Conservation (phyloP, 192 early-diverging fungal species). For the Anaeromyces robustus region DNA sequence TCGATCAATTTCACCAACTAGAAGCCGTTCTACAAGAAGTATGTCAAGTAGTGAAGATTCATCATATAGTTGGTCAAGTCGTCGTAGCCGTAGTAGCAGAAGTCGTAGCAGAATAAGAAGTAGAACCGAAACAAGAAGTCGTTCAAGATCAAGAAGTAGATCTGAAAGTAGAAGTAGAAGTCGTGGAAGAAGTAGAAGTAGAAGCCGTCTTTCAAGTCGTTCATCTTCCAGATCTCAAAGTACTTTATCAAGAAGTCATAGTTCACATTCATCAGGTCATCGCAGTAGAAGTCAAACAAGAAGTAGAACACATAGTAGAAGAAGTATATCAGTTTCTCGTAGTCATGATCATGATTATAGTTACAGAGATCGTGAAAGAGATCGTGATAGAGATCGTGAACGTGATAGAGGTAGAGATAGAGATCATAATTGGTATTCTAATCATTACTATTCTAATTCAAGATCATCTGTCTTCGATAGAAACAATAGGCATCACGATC, state of each 20-base stretch:
- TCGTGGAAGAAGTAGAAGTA: neutral
- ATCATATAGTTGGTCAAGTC: neutral
- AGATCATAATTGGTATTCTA: neutral
- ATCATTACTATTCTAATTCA: neutral
- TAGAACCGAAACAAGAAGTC: neutral
- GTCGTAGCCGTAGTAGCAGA: neutral
- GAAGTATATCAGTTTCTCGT: neutral
- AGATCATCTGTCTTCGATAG: neutral
- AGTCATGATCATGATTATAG: neutral
- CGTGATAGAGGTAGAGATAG: neutral
- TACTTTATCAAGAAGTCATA: neutral
- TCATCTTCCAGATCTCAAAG: neutral
- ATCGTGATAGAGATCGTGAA: neutral
- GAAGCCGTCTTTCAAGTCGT: neutral
- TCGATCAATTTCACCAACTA: neutral
- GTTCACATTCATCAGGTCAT: neutral
- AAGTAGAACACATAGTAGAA: neutral
- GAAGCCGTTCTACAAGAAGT: neutral
- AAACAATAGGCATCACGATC: neutral
- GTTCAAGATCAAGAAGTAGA: neutral
- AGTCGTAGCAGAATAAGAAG: neutral
- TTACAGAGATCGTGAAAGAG: neutral
- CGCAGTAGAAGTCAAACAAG: neutral
- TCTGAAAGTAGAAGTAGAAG: neutral
- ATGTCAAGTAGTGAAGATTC: neutral